Evolutionary conservation across 2,329 filamentous ascomycete genomes (phyloP).

Genomic region (Trematosphaeria pertusa): DNA sequence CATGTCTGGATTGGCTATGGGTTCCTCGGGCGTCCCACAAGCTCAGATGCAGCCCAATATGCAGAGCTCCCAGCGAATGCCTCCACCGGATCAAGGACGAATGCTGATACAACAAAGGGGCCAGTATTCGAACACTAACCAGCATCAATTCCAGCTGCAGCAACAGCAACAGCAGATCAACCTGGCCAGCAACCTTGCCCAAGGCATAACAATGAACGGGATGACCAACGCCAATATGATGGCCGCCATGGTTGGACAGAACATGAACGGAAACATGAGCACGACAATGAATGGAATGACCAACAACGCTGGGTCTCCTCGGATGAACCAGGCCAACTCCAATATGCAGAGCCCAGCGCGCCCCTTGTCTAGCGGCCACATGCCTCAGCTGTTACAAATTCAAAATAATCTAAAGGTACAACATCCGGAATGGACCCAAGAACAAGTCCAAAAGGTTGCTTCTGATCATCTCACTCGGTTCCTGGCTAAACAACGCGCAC

Average conservation of each 20-base stretch:
- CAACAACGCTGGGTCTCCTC: constrained; percentile 43
- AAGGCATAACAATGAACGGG: constrained; percentile 40
- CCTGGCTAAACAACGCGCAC: constrained; percentile 41
- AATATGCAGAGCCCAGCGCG: constrained; percentile 38
- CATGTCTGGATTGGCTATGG: constrained; percentile 62
- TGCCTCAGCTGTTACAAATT: constrained; percentile 42
- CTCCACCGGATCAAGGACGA: constrained; percentile 47
- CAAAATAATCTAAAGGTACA: constrained; percentile 41
- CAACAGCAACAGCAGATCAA: constrained; percentile 48
- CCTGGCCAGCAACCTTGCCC: constrained; percentile 42
- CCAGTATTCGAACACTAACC: constrained; percentile 39
- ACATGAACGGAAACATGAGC: constrained; percentile 44
- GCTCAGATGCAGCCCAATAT: constrained; percentile 71
- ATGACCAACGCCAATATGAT: constrained; percentile 46
- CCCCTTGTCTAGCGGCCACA: constrained; percentile 41
- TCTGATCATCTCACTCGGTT: constrained; percentile 43
- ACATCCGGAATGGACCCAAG: constrained; percentile 45
- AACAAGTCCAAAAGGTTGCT: constrained; percentile 43
- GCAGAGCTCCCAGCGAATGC: constrained; percentile 65
- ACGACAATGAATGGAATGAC: constrained; percentile 44
- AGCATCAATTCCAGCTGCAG: constrained; percentile 46
- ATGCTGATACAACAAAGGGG: constrained; percentile 49
- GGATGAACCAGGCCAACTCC: constrained; percentile 38
- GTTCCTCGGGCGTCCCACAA: constrained; percentile 67
- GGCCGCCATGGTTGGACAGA: constrained; percentile 21